Base-by-base conservation (phyloP, 768 basidiomycete genomes). In the Hydnomerulius pinastri region DNA sequence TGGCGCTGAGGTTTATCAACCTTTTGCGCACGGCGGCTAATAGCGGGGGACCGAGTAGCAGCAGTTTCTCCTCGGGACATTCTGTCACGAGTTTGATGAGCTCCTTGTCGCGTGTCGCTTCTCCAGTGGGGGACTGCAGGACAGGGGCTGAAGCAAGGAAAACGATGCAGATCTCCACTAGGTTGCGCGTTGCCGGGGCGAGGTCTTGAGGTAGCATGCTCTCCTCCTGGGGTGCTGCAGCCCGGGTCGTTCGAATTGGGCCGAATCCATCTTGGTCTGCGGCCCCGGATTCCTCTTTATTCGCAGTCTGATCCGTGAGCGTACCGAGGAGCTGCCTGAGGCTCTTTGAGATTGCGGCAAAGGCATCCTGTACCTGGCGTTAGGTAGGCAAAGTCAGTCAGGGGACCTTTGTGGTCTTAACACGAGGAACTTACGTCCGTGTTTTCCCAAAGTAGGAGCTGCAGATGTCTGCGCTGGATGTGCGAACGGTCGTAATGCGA, bases 91-190 rank as follows among this genome's bases (percentile, higher is more conserved):
- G 59, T 20, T 85, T 77, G 8, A 77, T 71, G 11, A 91, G 65
- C 13, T 83, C 75, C 60, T 77, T 78, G 59, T 91, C 85, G 21
- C 80, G 80, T 18, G 83, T 81, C 1, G 78, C 73, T 55, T 86
- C 80, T 4, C 74, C 79, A 2, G 79, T 77, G 6, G 75, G 62
- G 11, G 82, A 82, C 51, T 83, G 85, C 28, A 91, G 66, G 39
- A 80, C 71, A 17, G 87, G 86, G n/a, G 80, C 79, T 18, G 78
- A 70, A 2, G 85, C 74, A 24, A 90, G 73, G 57, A 89, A 81
- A 15, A 76, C 61, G 32, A 88, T 62, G 61, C 83, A 90, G 20
- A 79, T 66, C 41, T 79, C 74, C 29, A 77, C 64, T 20, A 81
- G 70, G 43, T 64, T 68, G 9, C 66, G 68, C 17, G 65, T 61